Conservation (phyloP, 192 early-diverging fungal genomes). For the Rhizophagus prolifer region DNA sequence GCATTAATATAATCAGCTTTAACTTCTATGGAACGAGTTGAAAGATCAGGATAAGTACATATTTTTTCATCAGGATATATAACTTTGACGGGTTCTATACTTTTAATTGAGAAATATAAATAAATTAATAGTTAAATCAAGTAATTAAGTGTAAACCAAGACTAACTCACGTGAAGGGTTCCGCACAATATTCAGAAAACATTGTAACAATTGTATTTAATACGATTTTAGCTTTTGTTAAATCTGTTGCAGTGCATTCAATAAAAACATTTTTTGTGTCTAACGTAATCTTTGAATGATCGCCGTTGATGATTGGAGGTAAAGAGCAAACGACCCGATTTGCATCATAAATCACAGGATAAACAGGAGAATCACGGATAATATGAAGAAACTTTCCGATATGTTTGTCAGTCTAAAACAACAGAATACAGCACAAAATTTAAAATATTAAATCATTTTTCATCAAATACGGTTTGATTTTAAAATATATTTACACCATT, state of each 20-base stretch:
- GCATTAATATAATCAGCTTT: conserved; percentile 87
- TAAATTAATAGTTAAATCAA: not conserved
- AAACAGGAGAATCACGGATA: conserved; percentile 86
- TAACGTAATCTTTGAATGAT: conserved; percentile 96
- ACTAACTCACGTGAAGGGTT: conserved; percentile 80
- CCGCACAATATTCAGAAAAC: conserved; percentile 91
- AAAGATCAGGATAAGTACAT: conserved; percentile 73
- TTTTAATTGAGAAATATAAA: conserved; percentile 32
- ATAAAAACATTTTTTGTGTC: conserved; percentile 96
- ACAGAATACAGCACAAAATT: conserved; percentile 18
- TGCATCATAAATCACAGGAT: conserved; percentile 88
- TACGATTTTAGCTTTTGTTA: conserved; percentile 91
- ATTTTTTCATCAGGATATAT: conserved; percentile 76
- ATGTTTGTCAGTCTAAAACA: conserved; percentile 65
- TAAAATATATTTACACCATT: conserved; percentile 34
- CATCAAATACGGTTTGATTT: too few species aligned
- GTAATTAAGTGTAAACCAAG: not conserved
- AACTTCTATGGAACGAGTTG: conserved; percentile 66
- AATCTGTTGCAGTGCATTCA: conserved; percentile 96
- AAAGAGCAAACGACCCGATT: conserved; percentile 85
- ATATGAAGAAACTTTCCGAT: conserved; percentile 90
- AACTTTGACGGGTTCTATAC: conserved; percentile 91
- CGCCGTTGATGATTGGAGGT: conserved; percentile 98
- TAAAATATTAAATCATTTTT: conserved; percentile 7
- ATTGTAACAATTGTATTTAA: conserved; percentile 94